Conservation (phyloP, 805 yeast genomes). For the Blastobotrys parvus region DNA sequence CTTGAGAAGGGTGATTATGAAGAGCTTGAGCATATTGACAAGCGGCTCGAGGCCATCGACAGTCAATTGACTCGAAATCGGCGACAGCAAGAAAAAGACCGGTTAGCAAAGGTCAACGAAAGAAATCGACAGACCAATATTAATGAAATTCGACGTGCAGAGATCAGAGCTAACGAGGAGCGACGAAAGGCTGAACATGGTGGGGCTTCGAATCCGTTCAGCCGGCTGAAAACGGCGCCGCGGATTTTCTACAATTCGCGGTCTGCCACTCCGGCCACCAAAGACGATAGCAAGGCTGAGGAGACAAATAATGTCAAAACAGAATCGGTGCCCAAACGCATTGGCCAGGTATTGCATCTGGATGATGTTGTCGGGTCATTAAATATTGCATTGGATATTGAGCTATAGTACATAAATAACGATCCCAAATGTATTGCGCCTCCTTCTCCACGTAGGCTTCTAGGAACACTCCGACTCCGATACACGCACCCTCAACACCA, state of each 20-base stretch:
- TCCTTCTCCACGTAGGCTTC: too few relatives aligned
- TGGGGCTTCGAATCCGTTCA: constrained; percentile 63
- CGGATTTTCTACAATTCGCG: constrained; percentile 53
- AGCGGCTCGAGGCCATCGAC: constrained; percentile 25
- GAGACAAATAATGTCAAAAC: constrained; percentile 29
- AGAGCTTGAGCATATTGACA: constrained; percentile 27
- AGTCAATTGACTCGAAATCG: not conserved
- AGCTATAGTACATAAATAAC: not conserved
- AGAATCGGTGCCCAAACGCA: constrained; percentile 28
- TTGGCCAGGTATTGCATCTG: constrained; percentile 36
- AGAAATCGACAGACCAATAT: constrained; percentile 79
- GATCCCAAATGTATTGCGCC: not conserved
- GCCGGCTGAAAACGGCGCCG: constrained; percentile 81
- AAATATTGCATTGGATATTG: constrained; percentile 30
- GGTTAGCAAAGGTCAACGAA: constrained; percentile 67
- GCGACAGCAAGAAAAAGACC: constrained; percentile 20
- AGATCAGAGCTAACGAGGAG: constrained; percentile 50
- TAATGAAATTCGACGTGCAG: constrained; percentile 71
- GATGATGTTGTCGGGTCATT: constrained; percentile 33
- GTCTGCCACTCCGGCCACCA: not conserved
- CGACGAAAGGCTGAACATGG: constrained; percentile 33
- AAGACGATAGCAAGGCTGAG: too few relatives aligned
- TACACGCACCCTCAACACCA: constrained; percentile 4
- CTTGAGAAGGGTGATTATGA: constrained; percentile 34
- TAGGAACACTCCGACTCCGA: constrained; percentile 1